Evolutionary conservation across 805 yeast species (phyloP).

Genomic region (Cyberlindnera japonica): DNA sequence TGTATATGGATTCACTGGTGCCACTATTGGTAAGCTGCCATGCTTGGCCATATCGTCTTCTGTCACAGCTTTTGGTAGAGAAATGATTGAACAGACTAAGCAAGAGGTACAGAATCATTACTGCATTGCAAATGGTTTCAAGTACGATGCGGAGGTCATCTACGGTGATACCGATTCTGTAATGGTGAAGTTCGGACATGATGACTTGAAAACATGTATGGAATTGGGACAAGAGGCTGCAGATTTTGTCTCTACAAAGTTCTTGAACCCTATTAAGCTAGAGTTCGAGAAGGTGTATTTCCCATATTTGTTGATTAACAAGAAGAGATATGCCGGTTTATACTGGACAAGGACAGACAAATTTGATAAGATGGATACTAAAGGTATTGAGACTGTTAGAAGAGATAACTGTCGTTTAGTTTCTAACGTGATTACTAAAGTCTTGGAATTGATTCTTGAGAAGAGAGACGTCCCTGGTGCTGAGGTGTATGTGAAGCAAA

Average conservation of each 20-base stretch:
- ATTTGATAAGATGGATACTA: conserved; percentile 95
- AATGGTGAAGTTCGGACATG: conserved; percentile 93
- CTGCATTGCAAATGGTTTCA: conserved; percentile 74
- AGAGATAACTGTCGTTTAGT: conserved; percentile 96
- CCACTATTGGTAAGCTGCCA: conserved; percentile 95
- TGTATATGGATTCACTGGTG: conserved; percentile 98
- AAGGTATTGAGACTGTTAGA: conserved; percentile 97
- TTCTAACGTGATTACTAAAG: conserved; percentile 90
- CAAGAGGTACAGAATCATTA: conserved; percentile 78
- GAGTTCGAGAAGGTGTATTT: conserved; percentile 96
- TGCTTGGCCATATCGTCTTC: conserved; percentile 95
- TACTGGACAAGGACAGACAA: conserved; percentile 94
- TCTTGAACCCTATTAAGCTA: conserved; percentile 82
- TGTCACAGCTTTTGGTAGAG: conserved; percentile 93
- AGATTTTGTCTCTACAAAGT: conserved; percentile 70
- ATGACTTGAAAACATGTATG: conserved; percentile 82
- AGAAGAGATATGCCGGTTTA: conserved; percentile 95
- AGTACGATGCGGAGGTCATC: conserved; percentile 83
- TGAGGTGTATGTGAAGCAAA: conserved; percentile 74
- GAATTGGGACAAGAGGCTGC: conserved; percentile 93
- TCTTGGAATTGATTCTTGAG: conserved; percentile 77
- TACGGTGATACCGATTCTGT: conserved; percentile 99
- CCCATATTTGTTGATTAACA: conserved; percentile 91
- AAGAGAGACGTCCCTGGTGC: conserved; percentile 86
- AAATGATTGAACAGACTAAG: conserved; percentile 92